These are phyloP conservation scores for Kregervanrija delftensis DNA, from an alignment of 805 yeast genomes.

Conservation along the genomic window DNA sequence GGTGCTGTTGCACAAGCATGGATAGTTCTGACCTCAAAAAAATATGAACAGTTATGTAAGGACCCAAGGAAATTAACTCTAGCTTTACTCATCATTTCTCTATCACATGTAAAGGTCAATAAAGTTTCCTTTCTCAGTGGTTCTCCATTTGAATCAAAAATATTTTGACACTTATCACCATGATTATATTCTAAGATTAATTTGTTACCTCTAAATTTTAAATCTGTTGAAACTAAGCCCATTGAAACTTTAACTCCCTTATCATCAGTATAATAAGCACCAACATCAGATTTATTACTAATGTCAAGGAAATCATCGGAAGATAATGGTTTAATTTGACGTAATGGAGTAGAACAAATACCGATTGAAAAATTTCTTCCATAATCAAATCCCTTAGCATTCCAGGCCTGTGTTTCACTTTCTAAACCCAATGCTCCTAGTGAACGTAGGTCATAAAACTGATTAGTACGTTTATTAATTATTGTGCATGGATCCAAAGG, in stretches of 20 bases:
- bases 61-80: slow-evolving; percentile 64
- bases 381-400: slow-evolving; percentile 63
- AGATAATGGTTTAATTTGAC: slow-evolving; percentile 16
- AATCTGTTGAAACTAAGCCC: slow-evolving; percentile 56
- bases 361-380: slow-evolving; percentile 69
- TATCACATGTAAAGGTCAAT: slow-evolving; percentile 70
- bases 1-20: slow-evolving; percentile 83
- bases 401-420: slow-evolving; percentile 44
- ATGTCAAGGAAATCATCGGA: slow-evolving; percentile 28
- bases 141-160: slow-evolving; percentile 37
- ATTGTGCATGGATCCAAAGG: slow-evolving; percentile 35
- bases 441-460: slow-evolving; percentile 39
- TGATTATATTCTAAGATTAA: slow-evolving; percentile 60
- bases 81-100: slow-evolving; percentile 61
- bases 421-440: slow-evolving; percentile 27
- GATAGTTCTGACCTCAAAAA: slow-evolving; percentile 77
- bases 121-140: slow-evolving; percentile 54
- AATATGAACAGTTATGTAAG: slow-evolving; percentile 69
- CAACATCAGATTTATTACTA: slow-evolving; percentile 38
- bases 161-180: slow-evolving; percentile 52
- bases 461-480: slow-evolving; percentile 35
- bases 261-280: slow-evolving; percentile 49
- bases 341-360: slow-evolving; percentile 55
- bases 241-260: slow-evolving; percentile 40
- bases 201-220: slow-evolving; percentile 66